Evolutionary conservation across 2,329 filamentous ascomycete genomes (phyloP).

Genomic region (Pyrenophora seminiperda): DNA sequence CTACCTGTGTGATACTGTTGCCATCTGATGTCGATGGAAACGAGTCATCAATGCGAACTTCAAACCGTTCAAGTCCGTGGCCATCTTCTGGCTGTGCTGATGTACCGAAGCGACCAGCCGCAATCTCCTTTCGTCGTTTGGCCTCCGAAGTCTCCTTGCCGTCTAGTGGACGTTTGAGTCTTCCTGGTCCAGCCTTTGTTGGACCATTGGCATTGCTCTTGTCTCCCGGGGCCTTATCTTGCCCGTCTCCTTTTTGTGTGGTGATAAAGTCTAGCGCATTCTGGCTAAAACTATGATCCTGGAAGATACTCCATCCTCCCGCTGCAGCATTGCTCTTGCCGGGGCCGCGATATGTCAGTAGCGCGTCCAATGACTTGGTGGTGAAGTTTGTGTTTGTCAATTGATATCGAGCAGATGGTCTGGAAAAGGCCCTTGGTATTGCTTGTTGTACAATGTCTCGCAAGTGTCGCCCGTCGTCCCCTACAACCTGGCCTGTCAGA

Average conservation of each 20-base stretch:
- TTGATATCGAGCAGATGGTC: conserved; percentile 72
- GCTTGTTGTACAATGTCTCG: conserved; percentile 75
- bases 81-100: conserved; percentile 47
- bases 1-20: conserved; percentile 9
- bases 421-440: conserved; percentile 80
- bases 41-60: conserved; percentile 57
- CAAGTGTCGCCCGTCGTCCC: conserved; percentile 58
- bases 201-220: conserved; percentile 21
- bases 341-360: conserved; percentile 71
- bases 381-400: conserved; percentile 70
- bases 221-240: conserved; percentile 19
- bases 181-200: conserved; percentile 32
- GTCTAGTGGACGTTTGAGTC: conserved; percentile 36
- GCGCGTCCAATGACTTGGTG: conserved; percentile 71
- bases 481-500: conserved; percentile 42
- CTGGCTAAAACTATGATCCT: conserved; percentile 62
- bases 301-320: conserved; percentile 81
- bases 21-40: conserved; percentile 34
- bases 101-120: conserved; percentile 72
- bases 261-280: conserved; percentile 56
- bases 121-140: conserved; percentile 66
- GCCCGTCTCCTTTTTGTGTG: conserved; percentile 29
- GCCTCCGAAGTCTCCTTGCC: conserved; percentile 34
- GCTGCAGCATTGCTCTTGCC: conserved; percentile 72
- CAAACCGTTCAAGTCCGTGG: conserved; percentile 54